Conservation (phyloP, 1,139 yeast genomes). For the Zygosaccharomyces sapae region DNA sequence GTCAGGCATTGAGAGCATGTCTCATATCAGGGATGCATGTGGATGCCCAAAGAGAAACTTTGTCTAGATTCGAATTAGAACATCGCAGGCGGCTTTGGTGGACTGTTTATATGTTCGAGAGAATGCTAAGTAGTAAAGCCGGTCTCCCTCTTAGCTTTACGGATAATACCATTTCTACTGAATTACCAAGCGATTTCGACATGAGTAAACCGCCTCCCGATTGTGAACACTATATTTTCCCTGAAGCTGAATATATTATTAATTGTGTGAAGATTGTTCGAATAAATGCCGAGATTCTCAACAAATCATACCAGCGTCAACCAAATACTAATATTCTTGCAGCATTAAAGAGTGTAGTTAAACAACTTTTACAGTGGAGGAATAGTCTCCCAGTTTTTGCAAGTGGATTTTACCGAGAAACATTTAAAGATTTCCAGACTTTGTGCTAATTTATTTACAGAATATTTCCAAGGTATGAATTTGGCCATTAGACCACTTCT, state of each 20-base stretch:
- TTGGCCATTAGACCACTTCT: constrained; percentile 76
- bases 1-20: constrained; percentile 71
- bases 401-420: constrained; percentile 57
- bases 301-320: constrained; percentile 70
- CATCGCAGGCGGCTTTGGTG: constrained; percentile 85
- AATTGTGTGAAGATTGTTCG: constrained; percentile 80
- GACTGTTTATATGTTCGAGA: constrained; percentile 86
- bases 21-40: constrained; percentile 79
- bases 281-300: constrained; percentile 69
- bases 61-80: constrained; percentile 65
- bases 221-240: constrained; percentile 68
- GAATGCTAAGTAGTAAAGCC: constrained; percentile 81
- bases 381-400: constrained; percentile 56
- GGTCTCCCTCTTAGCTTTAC: constrained; percentile 77
- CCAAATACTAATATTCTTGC: constrained; percentile 73
- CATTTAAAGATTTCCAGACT: constrained; percentile 58
- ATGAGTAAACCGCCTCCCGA: constrained; percentile 53
- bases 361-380: constrained; percentile 68
- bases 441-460: constrained; percentile 76
- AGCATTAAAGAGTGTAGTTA: constrained; percentile 66
- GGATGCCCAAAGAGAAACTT: constrained; percentile 64
- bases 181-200: constrained; percentile 67
- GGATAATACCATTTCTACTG: constrained; percentile 75
- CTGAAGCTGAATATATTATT: constrained; percentile 73
- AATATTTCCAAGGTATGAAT: constrained; percentile 80